Conservation (phyloP, 73 alveolate genomes). For the Tetrahymena malaccensis region DNA sequence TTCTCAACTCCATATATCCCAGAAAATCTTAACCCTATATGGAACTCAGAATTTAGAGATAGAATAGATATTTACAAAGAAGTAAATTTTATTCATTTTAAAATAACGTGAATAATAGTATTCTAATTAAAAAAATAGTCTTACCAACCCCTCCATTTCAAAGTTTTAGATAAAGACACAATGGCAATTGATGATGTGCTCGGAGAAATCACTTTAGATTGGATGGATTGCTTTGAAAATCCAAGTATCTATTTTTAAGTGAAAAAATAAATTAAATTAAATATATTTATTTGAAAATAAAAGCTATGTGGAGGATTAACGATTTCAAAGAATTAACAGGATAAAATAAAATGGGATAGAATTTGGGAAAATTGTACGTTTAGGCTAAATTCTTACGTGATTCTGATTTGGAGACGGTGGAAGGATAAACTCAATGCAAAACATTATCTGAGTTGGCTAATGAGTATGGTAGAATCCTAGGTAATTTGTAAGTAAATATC, state of each 20-base stretch:
- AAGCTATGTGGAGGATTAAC: constrained; percentile 17
- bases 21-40: constrained; percentile 11
- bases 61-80: constrained; percentile 21
- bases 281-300: not conserved
- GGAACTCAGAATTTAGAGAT: not conserved
- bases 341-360: not conserved
- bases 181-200: constrained; percentile 8
- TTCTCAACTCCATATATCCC: not conserved
- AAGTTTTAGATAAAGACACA: constrained; percentile 11
- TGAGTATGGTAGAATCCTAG: constrained; percentile 14
- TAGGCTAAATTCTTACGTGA: constrained; percentile 5
- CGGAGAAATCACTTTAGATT: constrained; percentile 2
- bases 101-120: not conserved
- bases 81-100: not conserved
- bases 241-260: not conserved
- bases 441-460: constrained; percentile 4
- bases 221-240: constrained; percentile 35
- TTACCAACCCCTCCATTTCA: not conserved
- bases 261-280: not conserved
- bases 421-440: constrained; percentile 14
- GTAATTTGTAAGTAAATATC: constrained; percentile 10
- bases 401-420: constrained; percentile 1
- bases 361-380: constrained; percentile 8
- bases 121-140: not conserved
- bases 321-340: not conserved